phyloP scores from a whole-genome alignment of 2,329 filamentous ascomycete species.

The Sphaerulina populicola region DNA sequence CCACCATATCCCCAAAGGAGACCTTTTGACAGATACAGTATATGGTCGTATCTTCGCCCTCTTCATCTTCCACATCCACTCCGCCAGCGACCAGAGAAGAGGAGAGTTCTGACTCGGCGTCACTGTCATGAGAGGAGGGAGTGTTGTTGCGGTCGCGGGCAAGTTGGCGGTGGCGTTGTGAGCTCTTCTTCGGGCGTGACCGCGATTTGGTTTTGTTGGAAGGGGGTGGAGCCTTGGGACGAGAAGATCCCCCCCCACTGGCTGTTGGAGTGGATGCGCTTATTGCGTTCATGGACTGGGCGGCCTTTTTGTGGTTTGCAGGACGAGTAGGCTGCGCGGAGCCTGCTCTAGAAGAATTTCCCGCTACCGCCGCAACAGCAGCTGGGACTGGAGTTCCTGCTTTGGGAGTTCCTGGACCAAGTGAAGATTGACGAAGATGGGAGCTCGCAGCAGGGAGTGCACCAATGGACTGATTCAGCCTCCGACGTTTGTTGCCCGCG shows the following conservation, averaged over 20 bases:
- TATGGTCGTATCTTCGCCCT: slow-evolving; percentile 46
- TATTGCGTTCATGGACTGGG: slow-evolving; percentile 13
- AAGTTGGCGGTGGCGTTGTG: slow-evolving; percentile 32
- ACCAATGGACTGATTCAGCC: slow-evolving; percentile 47
- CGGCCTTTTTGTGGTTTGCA: slow-evolving; percentile 27
- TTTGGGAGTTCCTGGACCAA: slow-evolving; percentile 57
- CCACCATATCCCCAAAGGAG: slow-evolving; percentile 81
- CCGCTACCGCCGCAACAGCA: slow-evolving; percentile 25
- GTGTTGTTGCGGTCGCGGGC: slow-evolving; percentile 29
- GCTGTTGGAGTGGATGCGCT: slow-evolving; percentile 30
- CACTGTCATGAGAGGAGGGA: slow-evolving; percentile 22
- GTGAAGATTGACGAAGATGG: slow-evolving; percentile 50
- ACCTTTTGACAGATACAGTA: slow-evolving; percentile 79
- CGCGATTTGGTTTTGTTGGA: slow-evolving; percentile 29
- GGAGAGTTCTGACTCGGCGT: slow-evolving; percentile 13
- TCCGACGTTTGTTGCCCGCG: slow-evolving; percentile 48
- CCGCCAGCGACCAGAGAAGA: slow-evolving; percentile 21
- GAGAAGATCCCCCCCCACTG: not conserved
- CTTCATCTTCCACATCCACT: slow-evolving; percentile 25
- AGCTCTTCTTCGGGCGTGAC: slow-evolving; percentile 23
- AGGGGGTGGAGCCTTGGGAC: slow-evolving; percentile 41
- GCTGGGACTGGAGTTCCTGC: slow-evolving; percentile 45
- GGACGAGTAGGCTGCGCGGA: slow-evolving; percentile 47
- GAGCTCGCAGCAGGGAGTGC: slow-evolving; percentile 48
- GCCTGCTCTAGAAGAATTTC: slow-evolving; percentile 43